Base-by-base conservation (phyloP, 1,284 basidiomycete species). In the Ceratobasidium sp. region DNA sequence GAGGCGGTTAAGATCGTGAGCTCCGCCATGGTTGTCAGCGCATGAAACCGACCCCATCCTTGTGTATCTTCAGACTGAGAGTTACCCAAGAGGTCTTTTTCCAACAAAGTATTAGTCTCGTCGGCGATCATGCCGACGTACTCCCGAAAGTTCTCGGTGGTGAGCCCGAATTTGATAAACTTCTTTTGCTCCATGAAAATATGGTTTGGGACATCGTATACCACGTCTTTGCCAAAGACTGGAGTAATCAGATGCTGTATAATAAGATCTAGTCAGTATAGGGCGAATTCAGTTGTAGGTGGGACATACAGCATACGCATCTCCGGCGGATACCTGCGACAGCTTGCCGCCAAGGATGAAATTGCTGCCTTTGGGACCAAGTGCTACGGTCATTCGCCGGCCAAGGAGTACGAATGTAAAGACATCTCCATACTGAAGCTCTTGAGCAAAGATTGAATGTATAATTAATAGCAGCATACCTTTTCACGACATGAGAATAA, bases 141-240 rank as follows among this genome's bases (percentile, higher is more conserved):
- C 46, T 89, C 86, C 46, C 91, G 88, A 82, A 99, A 91, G 80
- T 97, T 97, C 41, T 99, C 97, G 26, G 88, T 89, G 8, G 94
- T 93, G 10, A 99, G 87, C 50, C 97, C 96, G 76, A 95, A 90
- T 83, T 97, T 97, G 81, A 96, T 90, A 76, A 99, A 98, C 81
- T 92, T 93, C 86, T 99, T 99, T 82, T 99, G 97, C 80, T 99
- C 96, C 97, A 99, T 99, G 80, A 99, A 90, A 65, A 94, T 85
- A 71, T 96, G 92, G 81, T 99, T 99, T 34, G 97, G 97, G 72
- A 95, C 91, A 79, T 98, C 97, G 81, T 99, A 99, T 3, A 98
- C 97, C 55, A 99, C 97, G 69, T 95, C 96, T 79, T 96, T 96
- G 70, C 97, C 97, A 78, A 99, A 99, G 23, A 96, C 89, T 3